These are phyloP conservation scores for Aspergillus pseudoterreus DNA, from an alignment of 2,329 filamentous ascomycete genomes.

Conservation along the genomic window DNA sequence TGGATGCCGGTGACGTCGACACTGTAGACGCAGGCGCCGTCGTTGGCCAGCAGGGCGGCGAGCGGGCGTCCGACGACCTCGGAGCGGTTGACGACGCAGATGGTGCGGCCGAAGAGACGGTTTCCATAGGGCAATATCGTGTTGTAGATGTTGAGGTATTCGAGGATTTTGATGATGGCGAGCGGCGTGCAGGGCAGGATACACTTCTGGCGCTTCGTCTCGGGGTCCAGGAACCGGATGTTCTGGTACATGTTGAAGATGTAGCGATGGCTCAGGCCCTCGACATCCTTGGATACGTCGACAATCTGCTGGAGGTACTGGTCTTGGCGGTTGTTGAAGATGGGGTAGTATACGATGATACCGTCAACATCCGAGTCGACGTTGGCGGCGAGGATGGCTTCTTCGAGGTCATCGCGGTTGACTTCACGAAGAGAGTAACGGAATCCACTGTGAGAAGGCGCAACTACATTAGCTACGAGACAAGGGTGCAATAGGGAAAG, in stretches of 20 bases:
- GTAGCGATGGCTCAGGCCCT: conserved; percentile 88
- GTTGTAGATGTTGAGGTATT: conserved; percentile 95
- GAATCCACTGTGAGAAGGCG: conserved; percentile 64
- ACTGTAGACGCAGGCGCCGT: conserved; percentile 91
- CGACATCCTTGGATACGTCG: conserved; percentile 85
- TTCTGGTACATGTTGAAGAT: conserved; percentile 99
- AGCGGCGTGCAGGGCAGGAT: conserved; percentile 94
- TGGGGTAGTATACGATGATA: conserved; percentile 98
- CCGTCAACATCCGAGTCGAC: conserved; percentile 71
- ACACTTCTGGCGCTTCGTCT: conserved; percentile 69
- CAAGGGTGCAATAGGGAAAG: not conserved
- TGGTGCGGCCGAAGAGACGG: conserved; percentile 85
- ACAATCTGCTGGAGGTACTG: conserved; percentile 95
- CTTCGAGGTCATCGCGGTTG: conserved; percentile 83
- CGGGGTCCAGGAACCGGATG: conserved; percentile 81
- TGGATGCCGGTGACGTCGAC: conserved; percentile 91
- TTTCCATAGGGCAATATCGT: conserved; percentile 89
- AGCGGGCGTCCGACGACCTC: conserved; percentile 94
- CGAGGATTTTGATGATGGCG: conserved; percentile 93
- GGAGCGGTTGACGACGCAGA: conserved; percentile 93
- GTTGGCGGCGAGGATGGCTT: conserved; percentile 82
- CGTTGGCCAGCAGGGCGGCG: conserved; percentile 89
- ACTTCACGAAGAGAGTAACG: conserved; percentile 80
- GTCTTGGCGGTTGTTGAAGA: conserved; percentile 87
- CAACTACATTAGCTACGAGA: conserved; percentile 19